Percentiles rank a stretch among this genome's conserved stretches.
phyloP scores from a whole-genome alignment of 139 green algal genomes.

The Chlamydomonas schloesseri region DNA sequence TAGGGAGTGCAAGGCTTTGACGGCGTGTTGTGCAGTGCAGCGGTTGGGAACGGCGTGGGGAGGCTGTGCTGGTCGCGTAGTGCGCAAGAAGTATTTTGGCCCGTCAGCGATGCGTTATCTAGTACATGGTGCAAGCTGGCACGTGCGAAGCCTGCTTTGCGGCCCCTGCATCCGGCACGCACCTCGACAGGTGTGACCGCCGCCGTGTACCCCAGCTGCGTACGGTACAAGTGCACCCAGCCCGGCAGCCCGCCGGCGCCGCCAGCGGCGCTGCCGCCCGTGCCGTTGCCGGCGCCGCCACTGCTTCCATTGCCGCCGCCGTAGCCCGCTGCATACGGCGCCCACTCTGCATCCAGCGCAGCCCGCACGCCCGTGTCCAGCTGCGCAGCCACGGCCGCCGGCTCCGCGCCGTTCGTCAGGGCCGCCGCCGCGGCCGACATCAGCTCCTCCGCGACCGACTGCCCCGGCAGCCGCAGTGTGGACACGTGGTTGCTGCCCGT shows the following conservation, averaged over 20 bases:
- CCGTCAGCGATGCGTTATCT: too few relatives aligned
- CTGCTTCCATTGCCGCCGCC: background rate
- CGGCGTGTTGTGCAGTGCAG: too few relatives aligned
- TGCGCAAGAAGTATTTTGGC: too few relatives aligned
- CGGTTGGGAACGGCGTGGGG: too few relatives aligned
- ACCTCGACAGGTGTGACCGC: background rate
- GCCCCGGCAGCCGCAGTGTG: slow-evolving; percentile 17
- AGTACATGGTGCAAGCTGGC: too few relatives aligned
- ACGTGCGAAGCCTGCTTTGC: too few relatives aligned
- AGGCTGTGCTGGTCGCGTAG: too few relatives aligned
- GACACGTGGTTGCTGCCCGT: background rate
- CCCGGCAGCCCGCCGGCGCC: too few relatives aligned
- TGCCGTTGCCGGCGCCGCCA: too few relatives aligned
- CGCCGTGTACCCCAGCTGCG: slow-evolving; percentile 14
- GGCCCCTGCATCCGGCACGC: too few relatives aligned
- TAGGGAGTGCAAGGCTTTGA: too few relatives aligned
- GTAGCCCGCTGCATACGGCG: background rate
- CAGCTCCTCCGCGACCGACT: background rate
- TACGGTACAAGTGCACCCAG: background rate
- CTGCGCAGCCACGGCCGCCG: background rate
- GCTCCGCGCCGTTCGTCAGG: background rate
- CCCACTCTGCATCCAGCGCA: background rate
- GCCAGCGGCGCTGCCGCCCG: too few relatives aligned
- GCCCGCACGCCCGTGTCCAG: background rate
- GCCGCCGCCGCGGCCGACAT: background rate